Evolutionary conservation across 1,139 yeast genomes (phyloP).

Genomic region (Maudiozyma humilis): DNA sequence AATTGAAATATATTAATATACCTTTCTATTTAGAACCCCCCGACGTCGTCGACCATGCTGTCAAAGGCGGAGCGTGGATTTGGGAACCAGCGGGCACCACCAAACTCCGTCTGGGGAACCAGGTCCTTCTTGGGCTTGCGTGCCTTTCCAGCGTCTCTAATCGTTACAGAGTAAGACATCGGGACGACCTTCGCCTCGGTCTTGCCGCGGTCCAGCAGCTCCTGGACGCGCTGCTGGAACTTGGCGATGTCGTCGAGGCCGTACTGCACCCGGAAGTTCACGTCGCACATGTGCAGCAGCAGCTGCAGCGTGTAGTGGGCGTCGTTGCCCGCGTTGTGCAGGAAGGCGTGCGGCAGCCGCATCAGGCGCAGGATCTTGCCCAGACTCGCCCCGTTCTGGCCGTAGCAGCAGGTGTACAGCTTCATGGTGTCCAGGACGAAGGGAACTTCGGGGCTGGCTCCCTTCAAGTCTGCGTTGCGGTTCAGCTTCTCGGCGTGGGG

Average conservation of each 20-base stretch:
- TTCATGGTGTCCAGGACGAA: constrained; percentile 45
- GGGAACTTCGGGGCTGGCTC: constrained; percentile 2
- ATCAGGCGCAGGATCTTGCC: constrained; percentile 44
- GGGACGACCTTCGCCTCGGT: constrained; percentile 26
- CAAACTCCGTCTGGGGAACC: constrained; percentile 29
- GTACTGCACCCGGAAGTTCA: constrained; percentile 36
- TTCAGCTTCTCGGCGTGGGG: constrained; percentile 30
- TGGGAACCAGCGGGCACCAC: constrained; percentile 25
- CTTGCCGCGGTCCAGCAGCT: constrained; percentile 22
- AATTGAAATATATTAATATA: background rate
- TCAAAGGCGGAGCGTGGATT: constrained; percentile 15
- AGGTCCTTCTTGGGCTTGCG: constrained; percentile 13
- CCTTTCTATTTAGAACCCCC: background rate
- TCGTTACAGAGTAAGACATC: constrained; percentile 25
- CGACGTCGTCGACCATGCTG: constrained; percentile 4
- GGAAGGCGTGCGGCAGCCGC: constrained; percentile 50
- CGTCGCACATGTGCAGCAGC: constrained; percentile 48
- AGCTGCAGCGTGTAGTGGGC: constrained; percentile 58
- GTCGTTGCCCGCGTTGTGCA: constrained; percentile 79
- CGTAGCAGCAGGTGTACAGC: constrained; percentile 40
- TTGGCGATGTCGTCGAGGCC: constrained; percentile 28
- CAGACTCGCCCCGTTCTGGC: constrained; percentile 41
- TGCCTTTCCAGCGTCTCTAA: constrained; percentile 12
- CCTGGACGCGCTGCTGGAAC: constrained; percentile 17
- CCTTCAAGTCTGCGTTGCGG: background rate